Conservation (phyloP, 306 rosid genomes). For the Fragaria iinumae region DNA sequence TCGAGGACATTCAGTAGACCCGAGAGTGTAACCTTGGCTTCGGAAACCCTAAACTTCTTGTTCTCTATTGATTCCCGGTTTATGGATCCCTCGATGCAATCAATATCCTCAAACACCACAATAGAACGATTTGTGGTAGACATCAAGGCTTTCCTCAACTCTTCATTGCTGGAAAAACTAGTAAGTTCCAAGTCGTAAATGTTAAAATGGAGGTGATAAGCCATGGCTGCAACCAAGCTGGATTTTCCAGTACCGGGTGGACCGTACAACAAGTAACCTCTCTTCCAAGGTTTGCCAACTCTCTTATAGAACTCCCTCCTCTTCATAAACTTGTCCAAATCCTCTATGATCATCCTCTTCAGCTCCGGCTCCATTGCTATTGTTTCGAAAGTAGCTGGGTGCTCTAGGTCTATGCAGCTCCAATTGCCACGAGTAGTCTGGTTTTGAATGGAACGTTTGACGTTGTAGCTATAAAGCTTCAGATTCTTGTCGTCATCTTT, state of each 20-base stretch:
- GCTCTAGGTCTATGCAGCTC: constrained; percentile 37
- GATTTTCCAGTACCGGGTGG: constrained; percentile 44
- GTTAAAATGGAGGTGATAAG: constrained; percentile 39
- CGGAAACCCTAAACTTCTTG: background rate
- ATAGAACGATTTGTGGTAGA: constrained; percentile 35
- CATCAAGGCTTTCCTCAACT: constrained; percentile 28
- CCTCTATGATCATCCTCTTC: constrained; percentile 25
- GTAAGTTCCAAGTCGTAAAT: constrained; percentile 37
- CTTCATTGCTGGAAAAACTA: constrained; percentile 22
- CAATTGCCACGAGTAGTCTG: constrained; percentile 10
- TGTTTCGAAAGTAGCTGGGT: constrained; percentile 38
- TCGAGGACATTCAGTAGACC: background rate
- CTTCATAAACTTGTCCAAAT: constrained; percentile 32
- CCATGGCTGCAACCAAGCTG: constrained; percentile 44
- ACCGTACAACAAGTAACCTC: constrained; percentile 42
- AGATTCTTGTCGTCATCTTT: constrained; percentile 3
- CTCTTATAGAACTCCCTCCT: constrained; percentile 33
- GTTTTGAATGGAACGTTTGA: background rate
- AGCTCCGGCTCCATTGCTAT: constrained; percentile 36
- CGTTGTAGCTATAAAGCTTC: constrained; percentile 22
- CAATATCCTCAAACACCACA: constrained; percentile 42
- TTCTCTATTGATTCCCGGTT: background rate
- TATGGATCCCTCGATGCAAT: constrained; percentile 16
- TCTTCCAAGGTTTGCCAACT: constrained; percentile 44
- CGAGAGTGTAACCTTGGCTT: background rate